Base-by-base conservation (phyloP, 306 rosid genomes). In the Datisca glomerata region DNA sequence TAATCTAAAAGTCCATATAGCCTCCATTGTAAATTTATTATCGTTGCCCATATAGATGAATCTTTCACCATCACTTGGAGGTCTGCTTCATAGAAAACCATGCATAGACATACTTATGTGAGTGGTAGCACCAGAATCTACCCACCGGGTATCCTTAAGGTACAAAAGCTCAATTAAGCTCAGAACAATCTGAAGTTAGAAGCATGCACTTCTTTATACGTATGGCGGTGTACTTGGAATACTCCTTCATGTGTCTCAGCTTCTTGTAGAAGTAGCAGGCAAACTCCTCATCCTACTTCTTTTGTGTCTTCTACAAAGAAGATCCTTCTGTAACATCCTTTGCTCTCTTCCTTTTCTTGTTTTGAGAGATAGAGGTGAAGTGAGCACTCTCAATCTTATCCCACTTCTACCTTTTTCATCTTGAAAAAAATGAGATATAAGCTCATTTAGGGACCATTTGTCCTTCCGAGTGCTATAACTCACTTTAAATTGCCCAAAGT, bases 1-100 rank as follows among this genome's bases (percentile, higher is more conserved):
- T 41, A 5, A 17, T 20, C 21, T 41, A 3, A 22, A 43, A 43
- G 47, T 43, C 47, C 47, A 43, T n/a, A 21, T 21, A 16, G 47
- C n/a, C n/a, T n/a, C n/a, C n/a, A n/a, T n/a, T n/a, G n/a, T n/a
- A n/a, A n/a, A n/a, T n/a, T n/a, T n/a, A n/a, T n/a, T n/a, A n/a
- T n/a, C n/a, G n/a, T n/a, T n/a, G n/a, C n/a, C n/a, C n/a, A n/a
- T n/a, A n/a, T n/a, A n/a, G n/a, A n/a, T n/a, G n/a, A n/a, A n/a
- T n/a, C n/a, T n/a, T n/a, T n/a, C n/a, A n/a, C n/a, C n/a, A n/a
- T n/a, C n/a, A n/a, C n/a, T n/a, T n/a, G 12, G 14, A 22, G 23
- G 23, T 27, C 21, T 18, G 13, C 18, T 21, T 43, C 24, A 21
- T 6, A 22, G 8, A 43, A 20, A 43, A 19, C 22, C 24, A 32